These are phyloP conservation scores for Phytomonas francai DNA, from an alignment of 208 protist genomes.

Conservation along the genomic window DNA sequence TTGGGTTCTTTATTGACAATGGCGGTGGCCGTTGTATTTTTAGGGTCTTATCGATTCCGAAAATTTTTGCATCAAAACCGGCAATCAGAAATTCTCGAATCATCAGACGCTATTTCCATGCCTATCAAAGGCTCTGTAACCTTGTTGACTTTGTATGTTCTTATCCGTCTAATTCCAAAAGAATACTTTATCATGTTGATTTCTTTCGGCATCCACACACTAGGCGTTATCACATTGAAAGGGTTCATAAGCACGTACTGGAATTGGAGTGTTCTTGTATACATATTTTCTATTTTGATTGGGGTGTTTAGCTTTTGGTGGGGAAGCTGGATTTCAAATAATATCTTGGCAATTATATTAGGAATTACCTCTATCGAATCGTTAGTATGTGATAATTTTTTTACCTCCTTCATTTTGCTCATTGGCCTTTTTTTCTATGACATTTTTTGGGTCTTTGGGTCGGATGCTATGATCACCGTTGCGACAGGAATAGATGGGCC, in stretches of 20 bases:
- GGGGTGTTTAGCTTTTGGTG: constrained; percentile 57
- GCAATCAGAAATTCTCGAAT: constrained; percentile 27
- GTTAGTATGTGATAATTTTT: constrained; percentile 49
- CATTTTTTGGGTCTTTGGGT: constrained; percentile 97
- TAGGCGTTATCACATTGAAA: constrained; percentile 62
- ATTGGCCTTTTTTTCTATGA: constrained; percentile 95
- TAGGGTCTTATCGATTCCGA: constrained; percentile 37
- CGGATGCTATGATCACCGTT: constrained; percentile 94
- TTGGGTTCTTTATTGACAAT: constrained; percentile 31
- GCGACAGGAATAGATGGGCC: constrained; percentile 93
- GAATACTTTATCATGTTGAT: constrained; percentile 64
- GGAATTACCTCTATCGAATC: constrained; percentile 60
- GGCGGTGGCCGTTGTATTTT: constrained; percentile 37
- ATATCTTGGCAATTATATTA: constrained; percentile 91
- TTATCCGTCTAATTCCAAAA: constrained; percentile 72
- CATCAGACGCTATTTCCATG: constrained; percentile 50
- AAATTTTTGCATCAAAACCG: constrained; percentile 23
- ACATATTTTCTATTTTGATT: constrained; percentile 42
- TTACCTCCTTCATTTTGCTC: constrained; percentile 69
- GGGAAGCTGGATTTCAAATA: constrained; percentile 92
- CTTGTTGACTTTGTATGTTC: constrained; percentile 70
- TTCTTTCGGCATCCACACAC: constrained; percentile 60
- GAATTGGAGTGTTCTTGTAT: constrained; percentile 59
- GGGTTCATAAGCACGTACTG: constrained; percentile 45
- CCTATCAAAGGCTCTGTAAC: constrained; percentile 75